Conservation (phyloP, 2,329 filamentous ascomycete genomes). For the Aspergillus awamori region DNA sequence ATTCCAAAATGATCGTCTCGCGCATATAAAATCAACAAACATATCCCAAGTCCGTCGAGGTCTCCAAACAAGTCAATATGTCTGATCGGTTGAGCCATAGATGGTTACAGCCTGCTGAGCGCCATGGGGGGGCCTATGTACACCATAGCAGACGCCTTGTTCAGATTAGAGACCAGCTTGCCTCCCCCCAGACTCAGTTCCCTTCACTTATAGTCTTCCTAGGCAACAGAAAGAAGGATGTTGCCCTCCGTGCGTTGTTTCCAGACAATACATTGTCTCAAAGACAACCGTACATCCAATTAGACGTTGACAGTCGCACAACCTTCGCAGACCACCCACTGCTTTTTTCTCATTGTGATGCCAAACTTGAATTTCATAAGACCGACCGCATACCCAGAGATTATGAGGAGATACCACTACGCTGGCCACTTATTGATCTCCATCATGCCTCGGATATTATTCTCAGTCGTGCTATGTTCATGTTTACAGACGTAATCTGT, state of each 20-base stretch:
- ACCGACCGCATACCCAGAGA: background rate
- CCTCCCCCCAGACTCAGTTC: background rate
- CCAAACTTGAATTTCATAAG: background rate
- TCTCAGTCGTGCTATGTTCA: background rate
- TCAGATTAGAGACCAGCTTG: background rate
- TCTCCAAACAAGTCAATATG: background rate
- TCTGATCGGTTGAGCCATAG: background rate
- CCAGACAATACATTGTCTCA: background rate
- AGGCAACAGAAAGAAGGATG: background rate
- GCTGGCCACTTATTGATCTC: background rate
- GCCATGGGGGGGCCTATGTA: background rate
- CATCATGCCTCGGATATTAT: background rate
- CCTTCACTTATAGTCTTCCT: background rate
- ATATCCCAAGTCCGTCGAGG: too few relatives aligned
- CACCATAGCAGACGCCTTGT: background rate
- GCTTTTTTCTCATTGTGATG: background rate
- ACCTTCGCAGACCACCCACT: background rate
- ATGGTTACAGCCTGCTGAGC: background rate
- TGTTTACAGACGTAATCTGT: constrained; percentile 2
- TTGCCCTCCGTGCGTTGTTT: background rate
- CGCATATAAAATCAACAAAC: background rate
- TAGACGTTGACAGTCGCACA: background rate
- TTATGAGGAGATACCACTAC: background rate
- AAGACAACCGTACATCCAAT: background rate
- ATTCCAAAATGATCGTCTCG: background rate